Evolutionary conservation across 768 basidiomycete species (phyloP).

Genomic region (Lactarius pseudohatsudake): DNA sequence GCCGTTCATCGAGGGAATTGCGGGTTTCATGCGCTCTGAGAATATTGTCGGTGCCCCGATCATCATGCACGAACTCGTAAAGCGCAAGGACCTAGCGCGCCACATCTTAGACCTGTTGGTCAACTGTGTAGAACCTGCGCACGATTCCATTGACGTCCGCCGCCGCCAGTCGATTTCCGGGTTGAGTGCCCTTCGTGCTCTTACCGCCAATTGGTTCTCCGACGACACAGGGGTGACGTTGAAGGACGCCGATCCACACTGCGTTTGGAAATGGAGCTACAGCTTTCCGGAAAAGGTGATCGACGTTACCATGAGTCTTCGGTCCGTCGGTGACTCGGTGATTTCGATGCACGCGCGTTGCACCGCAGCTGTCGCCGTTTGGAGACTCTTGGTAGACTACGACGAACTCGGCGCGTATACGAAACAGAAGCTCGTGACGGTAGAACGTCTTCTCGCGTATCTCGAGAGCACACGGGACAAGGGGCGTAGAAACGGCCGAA

Average conservation of each 20-base stretch:
- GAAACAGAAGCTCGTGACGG: conserved; percentile 7
- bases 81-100: conserved; percentile 3
- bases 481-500: neutral
- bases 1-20: conserved; percentile 17
- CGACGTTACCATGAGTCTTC: conserved; percentile 1
- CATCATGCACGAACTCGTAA: conserved; percentile 18
- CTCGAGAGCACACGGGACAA: conserved; percentile 2
- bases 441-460: conserved; percentile 5
- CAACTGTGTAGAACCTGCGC: conserved; percentile 3
- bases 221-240: neutral
- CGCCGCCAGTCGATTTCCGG: neutral
- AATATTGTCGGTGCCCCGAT: neutral
- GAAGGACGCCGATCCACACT: neutral
- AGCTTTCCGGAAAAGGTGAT: neutral
- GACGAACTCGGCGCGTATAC: conserved; percentile 4
- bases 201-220: conserved; percentile 4
- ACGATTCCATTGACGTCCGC: neutral
- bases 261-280: conserved; percentile 7
- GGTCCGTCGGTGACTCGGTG: conserved; percentile 1
- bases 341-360: conserved; percentile 15
- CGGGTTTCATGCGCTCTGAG: conserved; percentile 6
- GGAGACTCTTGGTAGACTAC: conserved; percentile 10
- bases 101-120: conserved; percentile 6
- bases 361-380: conserved; percentile 1
- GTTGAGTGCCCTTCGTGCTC: conserved; percentile 7